These are phyloP conservation scores for Yamadazyma spencermartinsiae DNA, from an alignment of 1,139 yeast species.

Conservation along the genomic window DNA sequence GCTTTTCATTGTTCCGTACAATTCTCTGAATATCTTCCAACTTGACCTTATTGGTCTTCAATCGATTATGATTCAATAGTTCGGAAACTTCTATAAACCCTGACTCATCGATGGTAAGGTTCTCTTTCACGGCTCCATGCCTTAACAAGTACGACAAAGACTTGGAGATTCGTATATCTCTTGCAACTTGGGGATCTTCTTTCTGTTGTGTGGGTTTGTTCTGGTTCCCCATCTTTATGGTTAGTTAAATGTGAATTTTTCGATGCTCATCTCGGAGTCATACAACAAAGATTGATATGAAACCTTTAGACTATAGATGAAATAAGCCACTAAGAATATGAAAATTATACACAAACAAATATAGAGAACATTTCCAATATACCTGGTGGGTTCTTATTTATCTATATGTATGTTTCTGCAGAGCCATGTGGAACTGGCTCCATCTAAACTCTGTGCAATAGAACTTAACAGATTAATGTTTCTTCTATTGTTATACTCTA, in stretches of 20 bases:
- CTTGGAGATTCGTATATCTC: constrained; percentile 66
- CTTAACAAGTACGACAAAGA: constrained; percentile 74
- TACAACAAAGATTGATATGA: too few relatives aligned
- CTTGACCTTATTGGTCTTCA: constrained; percentile 57
- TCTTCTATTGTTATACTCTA: too few relatives aligned
- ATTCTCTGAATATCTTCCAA: constrained; percentile 58
- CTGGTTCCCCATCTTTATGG: background rate
- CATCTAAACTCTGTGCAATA: too few relatives aligned
- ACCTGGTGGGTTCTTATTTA: too few relatives aligned
- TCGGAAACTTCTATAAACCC: constrained; percentile 65
- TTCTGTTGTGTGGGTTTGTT: background rate
- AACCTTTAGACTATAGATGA: too few relatives aligned
- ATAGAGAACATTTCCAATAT: too few relatives aligned
- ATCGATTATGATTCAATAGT: constrained; percentile 56
- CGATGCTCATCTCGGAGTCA: too few relatives aligned
- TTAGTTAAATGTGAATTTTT: background rate
- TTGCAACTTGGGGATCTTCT: constrained; percentile 9
- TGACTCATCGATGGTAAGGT: constrained; percentile 56
- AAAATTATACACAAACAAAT: too few relatives aligned
- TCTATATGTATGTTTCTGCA: too few relatives aligned
- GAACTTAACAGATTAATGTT: too few relatives aligned
- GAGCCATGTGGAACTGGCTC: too few relatives aligned
- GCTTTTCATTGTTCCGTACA: constrained; percentile 67
- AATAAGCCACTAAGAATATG: too few relatives aligned
- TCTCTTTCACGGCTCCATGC: constrained; percentile 80